Base-by-base conservation (phyloP, 768 basidiomycete species). In the Phaeotremella fagi region DNA sequence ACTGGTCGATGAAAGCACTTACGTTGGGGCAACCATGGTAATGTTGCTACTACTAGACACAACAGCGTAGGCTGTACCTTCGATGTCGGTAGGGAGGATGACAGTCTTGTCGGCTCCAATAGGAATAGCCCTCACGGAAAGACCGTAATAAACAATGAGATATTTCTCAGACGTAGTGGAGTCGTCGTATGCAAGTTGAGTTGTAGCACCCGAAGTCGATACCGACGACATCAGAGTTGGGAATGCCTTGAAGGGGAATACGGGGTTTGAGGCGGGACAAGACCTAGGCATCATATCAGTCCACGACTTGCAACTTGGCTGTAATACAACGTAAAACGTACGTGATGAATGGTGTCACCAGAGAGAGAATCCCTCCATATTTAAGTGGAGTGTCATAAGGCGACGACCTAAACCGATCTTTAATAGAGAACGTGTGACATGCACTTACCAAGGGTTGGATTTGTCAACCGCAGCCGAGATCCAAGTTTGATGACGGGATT, bases 401-500 rank as follows among this genome's bases (percentile, higher is more conserved):
- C 3, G 77, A 76, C 49, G 77, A 79, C 82, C 82, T 84, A 0
- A 80, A 75, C 33, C 77, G 76, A 14, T 69, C 70, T 31, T 78
- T 72, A 55, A 75, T 73, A 26, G 79, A 76, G 15, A n/a, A n/a
- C n/a, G n/a, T n/a, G n/a, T n/a, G n/a, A n/a, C n/a, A n/a, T n/a
- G n/a, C n/a, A n/a, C n/a, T n/a, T n/a, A n/a, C n/a, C n/a, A n/a
- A n/a, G n/a, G n/a, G n/a, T n/a, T n/a, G n/a, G n/a, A n/a, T n/a
- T n/a, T n/a, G n/a, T n/a, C n/a, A n/a, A n/a, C n/a, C n/a, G 80
- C 77, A 1, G 77, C 75, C 52, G 76, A 75, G 29, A 85, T 70
- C 82, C 82, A 85, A 0, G 77, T 72, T 5, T 80, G 76, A 41
- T 85, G 83, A 18, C 82, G 78, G n/a, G 82, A 77, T 61, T 85